phyloP scores from a whole-genome alignment of 2,329 filamentous ascomycete genomes.

The Amauroascus verrucosus region DNA sequence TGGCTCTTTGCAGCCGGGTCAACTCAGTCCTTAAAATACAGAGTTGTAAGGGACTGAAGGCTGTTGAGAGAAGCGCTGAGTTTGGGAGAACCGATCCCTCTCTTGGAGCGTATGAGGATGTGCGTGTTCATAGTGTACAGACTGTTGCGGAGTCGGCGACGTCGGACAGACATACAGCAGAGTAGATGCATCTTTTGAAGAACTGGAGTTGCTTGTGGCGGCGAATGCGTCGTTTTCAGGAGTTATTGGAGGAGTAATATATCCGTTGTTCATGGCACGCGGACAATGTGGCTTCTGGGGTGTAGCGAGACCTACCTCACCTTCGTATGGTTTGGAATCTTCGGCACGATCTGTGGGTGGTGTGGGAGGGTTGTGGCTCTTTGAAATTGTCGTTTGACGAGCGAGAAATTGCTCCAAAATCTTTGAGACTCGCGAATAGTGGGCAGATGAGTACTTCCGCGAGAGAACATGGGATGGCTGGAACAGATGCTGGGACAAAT shows the following conservation, averaged over 20 bases:
- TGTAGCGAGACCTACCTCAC: conserved; percentile 35
- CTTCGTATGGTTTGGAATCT: conserved; percentile 33
- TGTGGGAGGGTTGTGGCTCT: conserved; percentile 33
- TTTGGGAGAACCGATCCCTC: conserved; percentile 26
- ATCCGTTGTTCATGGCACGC: conserved; percentile 31
- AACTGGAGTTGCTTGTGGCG: conserved; percentile 27
- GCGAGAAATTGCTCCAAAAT: conserved; percentile 57
- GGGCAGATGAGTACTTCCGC: conserved; percentile 57
- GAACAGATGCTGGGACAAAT: conserved; percentile 54
- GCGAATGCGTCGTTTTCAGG: conserved; percentile 36
- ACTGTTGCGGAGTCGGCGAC: conserved; percentile 30
- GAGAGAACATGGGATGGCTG: conserved; percentile 57
- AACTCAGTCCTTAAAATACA: conserved; percentile 13
- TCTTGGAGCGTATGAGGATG: conserved; percentile 30
- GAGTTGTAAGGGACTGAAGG: conserved; percentile 29
- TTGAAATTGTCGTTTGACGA: conserved; percentile 49
- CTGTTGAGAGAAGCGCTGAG: conserved; percentile 25
- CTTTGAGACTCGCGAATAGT: conserved; percentile 54
- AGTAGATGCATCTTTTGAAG: conserved; percentile 21
- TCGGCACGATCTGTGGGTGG: conserved; percentile 31
- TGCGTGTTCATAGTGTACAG: conserved; percentile 29
- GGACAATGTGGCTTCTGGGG: conserved; percentile 34
- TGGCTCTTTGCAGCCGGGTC: neutral
- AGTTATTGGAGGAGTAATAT: conserved; percentile 41
- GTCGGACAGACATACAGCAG: conserved; percentile 26